Conservation (phyloP, 2,329 filamentous ascomycete genomes). For the Colletotrichum navitas region DNA sequence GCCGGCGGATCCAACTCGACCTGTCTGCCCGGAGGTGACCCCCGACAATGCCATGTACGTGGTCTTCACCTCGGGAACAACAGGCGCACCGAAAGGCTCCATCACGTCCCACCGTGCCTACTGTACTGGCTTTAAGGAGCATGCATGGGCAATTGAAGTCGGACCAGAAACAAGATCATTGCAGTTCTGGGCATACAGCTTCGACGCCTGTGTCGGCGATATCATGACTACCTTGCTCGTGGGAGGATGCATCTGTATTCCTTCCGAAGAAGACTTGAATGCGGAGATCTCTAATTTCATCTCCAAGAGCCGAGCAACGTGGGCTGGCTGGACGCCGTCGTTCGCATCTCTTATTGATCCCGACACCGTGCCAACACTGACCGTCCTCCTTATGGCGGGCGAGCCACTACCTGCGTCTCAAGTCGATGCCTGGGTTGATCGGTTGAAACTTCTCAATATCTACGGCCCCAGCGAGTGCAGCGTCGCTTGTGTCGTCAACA, state of each 20-base stretch:
- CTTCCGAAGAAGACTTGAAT: neutral
- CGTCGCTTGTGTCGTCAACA: neutral
- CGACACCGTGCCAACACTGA: neutral
- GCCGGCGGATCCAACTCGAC: neutral
- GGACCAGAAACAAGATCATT: neutral
- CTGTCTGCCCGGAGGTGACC: constrained; percentile 6
- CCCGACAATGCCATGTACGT: constrained; percentile 48
- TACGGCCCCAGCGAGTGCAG: neutral
- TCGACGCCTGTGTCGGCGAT: neutral
- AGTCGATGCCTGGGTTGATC: neutral
- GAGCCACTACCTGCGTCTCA: neutral
- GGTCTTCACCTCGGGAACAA: constrained; percentile 67
- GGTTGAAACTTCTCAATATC: neutral
- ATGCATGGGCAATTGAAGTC: neutral
- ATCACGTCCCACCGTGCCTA: neutral
- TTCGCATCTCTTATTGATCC: neutral
- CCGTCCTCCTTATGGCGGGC: neutral
- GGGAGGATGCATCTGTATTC: neutral
- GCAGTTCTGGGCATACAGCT: neutral
- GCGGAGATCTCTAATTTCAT: neutral
- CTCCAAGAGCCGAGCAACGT: neutral
- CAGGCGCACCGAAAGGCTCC: constrained; percentile 59
- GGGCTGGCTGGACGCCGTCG: neutral
- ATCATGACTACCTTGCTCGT: neutral
- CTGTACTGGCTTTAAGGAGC: neutral